Evolutionary conservation across 2,329 filamentous ascomycete genomes (phyloP).

Genomic region (Ceratocystis eucalypticola): DNA sequence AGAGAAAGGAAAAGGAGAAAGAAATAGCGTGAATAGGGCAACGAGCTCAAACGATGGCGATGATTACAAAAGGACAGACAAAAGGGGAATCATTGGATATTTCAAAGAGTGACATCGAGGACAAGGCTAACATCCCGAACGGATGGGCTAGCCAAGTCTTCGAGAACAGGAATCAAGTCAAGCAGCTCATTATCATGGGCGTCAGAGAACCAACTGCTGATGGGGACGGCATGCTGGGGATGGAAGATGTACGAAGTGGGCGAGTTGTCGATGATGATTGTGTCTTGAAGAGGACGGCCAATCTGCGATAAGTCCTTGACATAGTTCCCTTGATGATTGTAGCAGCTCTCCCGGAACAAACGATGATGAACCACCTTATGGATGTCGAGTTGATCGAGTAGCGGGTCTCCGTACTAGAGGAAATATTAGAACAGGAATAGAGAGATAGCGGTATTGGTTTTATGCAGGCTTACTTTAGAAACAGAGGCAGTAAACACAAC

Average conservation of each 20-base stretch:
- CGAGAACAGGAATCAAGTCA: conserved; percentile 92
- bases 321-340: conserved; percentile 98
- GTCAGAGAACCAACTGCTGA: conserved; percentile 99
- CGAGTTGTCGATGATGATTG: conserved; percentile 99
- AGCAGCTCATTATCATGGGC: conserved; percentile 97
- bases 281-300: conserved; percentile 87
- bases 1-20: conserved; percentile 23
- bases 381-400: conserved; percentile 92
- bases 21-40: conserved; percentile 19
- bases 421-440: conserved; percentile 24
- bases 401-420: conserved; percentile 76
- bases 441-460: conserved; percentile 3
- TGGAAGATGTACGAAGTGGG: conserved; percentile 99
- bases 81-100: conserved; percentile 21
- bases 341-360: conserved; percentile 94
- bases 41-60: conserved; percentile 22
- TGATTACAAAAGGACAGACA: conserved; percentile 24
- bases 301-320: conserved; percentile 98
- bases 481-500: conserved; percentile 98
- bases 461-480: conserved; percentile 56
- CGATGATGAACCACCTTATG: conserved; percentile 93
- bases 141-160: conserved; percentile 79
- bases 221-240: conserved; percentile 94
- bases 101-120: conserved; percentile 72
- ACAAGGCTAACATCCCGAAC: conserved; percentile 95